A percentile compares a stretch with the other conserved stretches of the same genome.
Evolutionary conservation across 2,329 filamentous ascomycete species (phyloP).

Genomic region (Diaporthe batatas): DNA sequence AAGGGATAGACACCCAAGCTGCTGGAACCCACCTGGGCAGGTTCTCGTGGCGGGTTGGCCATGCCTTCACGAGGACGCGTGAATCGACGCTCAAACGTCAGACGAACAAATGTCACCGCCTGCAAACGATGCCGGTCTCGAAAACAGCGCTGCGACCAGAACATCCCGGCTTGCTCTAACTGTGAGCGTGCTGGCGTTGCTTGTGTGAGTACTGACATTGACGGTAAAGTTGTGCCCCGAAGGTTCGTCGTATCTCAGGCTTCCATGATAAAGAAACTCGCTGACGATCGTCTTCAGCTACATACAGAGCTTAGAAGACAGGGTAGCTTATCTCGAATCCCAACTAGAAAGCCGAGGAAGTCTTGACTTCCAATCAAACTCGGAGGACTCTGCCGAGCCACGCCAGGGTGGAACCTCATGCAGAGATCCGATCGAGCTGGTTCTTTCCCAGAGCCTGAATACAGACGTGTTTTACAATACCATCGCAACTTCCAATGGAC

Average conservation of each 20-base stretch:
- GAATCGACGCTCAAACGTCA: slow-evolving; percentile 36
- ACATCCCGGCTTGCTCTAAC: slow-evolving; percentile 41
- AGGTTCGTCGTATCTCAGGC: neutral
- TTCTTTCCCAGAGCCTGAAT: neutral
- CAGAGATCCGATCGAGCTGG: slow-evolving; percentile 7
- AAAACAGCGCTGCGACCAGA: slow-evolving; percentile 44
- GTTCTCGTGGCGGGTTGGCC: neutral
- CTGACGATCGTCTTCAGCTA: slow-evolving; percentile 12
- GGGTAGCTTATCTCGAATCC: neutral
- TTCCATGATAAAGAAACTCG: neutral
- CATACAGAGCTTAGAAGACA: slow-evolving; percentile 1
- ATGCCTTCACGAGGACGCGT: neutral
- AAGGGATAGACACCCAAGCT: neutral
- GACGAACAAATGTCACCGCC: slow-evolving; percentile 43
- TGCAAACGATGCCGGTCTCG: slow-evolving; percentile 42
- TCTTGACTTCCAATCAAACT: neutral
- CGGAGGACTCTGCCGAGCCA: neutral
- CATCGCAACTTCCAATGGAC: slow-evolving; percentile 8
- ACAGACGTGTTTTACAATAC: slow-evolving; percentile 12
- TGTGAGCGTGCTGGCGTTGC: slow-evolving; percentile 39
- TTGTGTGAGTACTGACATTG: slow-evolving; percentile 39
- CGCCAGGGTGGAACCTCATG: neutral
- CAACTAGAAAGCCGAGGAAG: neutral
- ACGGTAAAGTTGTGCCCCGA: neutral
- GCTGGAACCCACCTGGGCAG: neutral